Conservation (phyloP, 1,284 basidiomycete species). For the Phaffia rhodozyma region DNA sequence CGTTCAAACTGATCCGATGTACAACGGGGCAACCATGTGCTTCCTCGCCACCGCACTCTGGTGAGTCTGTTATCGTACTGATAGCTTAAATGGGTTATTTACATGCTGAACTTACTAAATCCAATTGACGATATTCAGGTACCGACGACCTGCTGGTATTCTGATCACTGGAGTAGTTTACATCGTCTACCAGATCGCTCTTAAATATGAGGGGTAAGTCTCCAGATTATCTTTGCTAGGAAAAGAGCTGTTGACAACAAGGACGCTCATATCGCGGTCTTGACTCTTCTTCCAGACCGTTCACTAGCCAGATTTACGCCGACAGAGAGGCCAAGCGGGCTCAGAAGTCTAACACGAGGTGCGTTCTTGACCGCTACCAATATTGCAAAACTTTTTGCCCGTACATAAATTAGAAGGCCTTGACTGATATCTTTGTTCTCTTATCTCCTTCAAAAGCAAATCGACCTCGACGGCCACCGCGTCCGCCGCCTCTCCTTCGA, state of each 20-base stretch:
- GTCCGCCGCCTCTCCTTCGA: too few relatives aligned
- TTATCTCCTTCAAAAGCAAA: too few relatives aligned
- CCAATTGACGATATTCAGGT: constrained; percentile 40
- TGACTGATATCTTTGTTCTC: too few relatives aligned
- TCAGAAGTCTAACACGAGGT: too few relatives aligned
- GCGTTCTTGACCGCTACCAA: too few relatives aligned
- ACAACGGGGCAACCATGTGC: constrained; percentile 78
- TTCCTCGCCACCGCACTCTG: constrained; percentile 73
- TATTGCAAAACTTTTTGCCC: too few relatives aligned
- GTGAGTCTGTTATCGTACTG: constrained; percentile 37
- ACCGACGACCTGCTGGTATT: constrained; percentile 66
- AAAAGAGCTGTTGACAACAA: neutral
- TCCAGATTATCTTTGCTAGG: neutral
- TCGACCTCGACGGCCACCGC: too few relatives aligned
- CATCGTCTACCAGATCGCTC: constrained; percentile 67
- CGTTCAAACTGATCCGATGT: constrained; percentile 87
- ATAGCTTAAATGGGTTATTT: constrained; percentile 7
- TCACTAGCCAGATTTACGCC: constrained; percentile 37
- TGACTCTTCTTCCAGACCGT: constrained; percentile 28
- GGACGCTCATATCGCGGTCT: neutral
- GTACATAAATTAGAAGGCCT: too few relatives aligned
- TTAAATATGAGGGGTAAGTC: constrained; percentile 72
- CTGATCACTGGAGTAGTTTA: constrained; percentile 65
- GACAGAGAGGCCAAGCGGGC: constrained; percentile 8
- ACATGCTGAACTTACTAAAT: constrained; percentile 1